Evolutionary conservation across 768 basidiomycete species (phyloP).

Genomic region (Lentinus tigrinus): DNA sequence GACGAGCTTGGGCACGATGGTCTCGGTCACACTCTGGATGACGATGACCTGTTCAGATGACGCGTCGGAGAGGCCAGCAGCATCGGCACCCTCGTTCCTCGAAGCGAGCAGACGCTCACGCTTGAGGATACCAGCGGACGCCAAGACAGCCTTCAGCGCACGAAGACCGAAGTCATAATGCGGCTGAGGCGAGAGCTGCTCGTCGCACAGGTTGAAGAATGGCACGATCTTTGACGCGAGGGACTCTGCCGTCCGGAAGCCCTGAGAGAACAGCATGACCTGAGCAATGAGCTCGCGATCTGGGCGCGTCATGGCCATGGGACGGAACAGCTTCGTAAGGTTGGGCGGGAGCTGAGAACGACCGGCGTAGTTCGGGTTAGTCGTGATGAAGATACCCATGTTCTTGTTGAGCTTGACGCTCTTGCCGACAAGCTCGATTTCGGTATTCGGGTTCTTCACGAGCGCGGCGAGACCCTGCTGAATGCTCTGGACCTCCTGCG

Average conservation of each 20-base stretch:
- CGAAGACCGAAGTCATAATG: slow-evolving; percentile 99
- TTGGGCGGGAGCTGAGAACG: slow-evolving; percentile 89
- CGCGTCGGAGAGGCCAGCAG: slow-evolving; percentile 61
- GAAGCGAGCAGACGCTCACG: slow-evolving; percentile 72
- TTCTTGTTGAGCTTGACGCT: slow-evolving; percentile 90
- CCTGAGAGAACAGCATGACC: slow-evolving; percentile 99
- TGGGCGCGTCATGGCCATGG: slow-evolving; percentile 99
- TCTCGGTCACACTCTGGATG: slow-evolving; percentile 98
- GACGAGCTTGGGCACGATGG: slow-evolving; percentile 96
- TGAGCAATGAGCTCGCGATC: slow-evolving; percentile 98
- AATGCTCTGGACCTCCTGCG: slow-evolving; percentile 98
- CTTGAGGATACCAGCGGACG: slow-evolving; percentile 97
- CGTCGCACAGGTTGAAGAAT: slow-evolving; percentile 98
- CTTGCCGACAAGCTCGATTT: slow-evolving; percentile 96
- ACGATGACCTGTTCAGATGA: slow-evolving; percentile 92
- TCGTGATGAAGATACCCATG: slow-evolving; percentile 98
- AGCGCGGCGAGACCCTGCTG: slow-evolving; percentile 90
- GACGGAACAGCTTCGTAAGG: slow-evolving; percentile 89
- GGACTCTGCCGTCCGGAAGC: slow-evolving; percentile 95
- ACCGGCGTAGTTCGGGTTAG: slow-evolving; percentile 98
- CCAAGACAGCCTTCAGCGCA: slow-evolving; percentile 93
- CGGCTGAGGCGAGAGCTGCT: slow-evolving; percentile 94
- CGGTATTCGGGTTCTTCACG: slow-evolving; percentile 79
- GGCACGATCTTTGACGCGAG: slow-evolving; percentile 99
- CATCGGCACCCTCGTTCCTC: slow-evolving; percentile 39